phyloP scores from a whole-genome alignment of 257 asterid species.

The Solanum bulbocastanum region DNA sequence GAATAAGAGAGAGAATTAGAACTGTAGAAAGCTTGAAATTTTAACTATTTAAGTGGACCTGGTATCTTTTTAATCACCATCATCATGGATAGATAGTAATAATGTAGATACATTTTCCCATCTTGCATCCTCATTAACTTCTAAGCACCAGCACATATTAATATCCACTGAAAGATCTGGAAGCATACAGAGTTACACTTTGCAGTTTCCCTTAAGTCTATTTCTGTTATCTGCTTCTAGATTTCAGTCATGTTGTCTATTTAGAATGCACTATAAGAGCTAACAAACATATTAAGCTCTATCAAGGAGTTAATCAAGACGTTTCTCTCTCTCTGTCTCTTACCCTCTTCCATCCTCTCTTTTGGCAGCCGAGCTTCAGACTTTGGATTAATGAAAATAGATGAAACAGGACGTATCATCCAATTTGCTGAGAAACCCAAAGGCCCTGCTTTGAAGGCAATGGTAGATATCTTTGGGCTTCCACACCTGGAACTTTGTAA shows the following conservation, averaged over 20 bases:
- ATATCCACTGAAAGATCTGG: background rate
- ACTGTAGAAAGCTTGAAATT: background rate
- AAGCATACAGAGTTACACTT: background rate
- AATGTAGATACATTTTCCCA: background rate
- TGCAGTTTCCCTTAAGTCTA: background rate
- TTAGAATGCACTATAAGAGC: background rate
- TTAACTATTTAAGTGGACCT: background rate
- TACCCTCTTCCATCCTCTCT: background rate
- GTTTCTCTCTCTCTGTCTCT: background rate
- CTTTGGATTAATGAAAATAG: conserved; percentile 80
- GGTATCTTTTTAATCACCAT: background rate
- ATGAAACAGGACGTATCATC: conserved; percentile 55
- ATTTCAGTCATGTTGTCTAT: background rate
- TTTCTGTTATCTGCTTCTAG: background rate
- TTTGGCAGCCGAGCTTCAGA: conserved; percentile 85
- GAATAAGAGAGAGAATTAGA: background rate
- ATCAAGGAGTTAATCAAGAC: background rate
- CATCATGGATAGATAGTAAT: background rate
- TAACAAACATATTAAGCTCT: background rate
- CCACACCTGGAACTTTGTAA: background rate
- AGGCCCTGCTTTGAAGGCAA: conserved; percentile 58
- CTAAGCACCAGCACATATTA: background rate
- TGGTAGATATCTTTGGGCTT: conserved; percentile 31
- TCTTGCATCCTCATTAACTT: background rate
- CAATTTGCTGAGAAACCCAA: conserved; percentile 91